Conservation (phyloP, 345 rosid genomes). For the Gossypium anomalum region DNA sequence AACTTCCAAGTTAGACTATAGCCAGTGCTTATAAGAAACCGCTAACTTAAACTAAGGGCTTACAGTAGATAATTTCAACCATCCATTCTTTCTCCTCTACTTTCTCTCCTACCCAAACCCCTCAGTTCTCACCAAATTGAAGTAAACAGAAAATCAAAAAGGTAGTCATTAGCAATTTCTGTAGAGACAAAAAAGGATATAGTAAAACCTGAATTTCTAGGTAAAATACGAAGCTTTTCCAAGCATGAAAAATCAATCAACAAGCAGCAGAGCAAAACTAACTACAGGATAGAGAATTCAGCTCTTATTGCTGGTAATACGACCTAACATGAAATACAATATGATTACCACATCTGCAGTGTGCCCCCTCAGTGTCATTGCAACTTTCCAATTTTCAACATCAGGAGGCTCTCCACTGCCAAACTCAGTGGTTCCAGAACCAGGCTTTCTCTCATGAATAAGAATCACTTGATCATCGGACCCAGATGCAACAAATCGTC, state of each 20-base stretch:
- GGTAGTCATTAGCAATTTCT: not conserved
- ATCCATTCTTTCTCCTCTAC: not conserved
- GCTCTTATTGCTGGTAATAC: not conserved
- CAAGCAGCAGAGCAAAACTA: conserved; percentile 9
- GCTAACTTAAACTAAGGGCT: not conserved
- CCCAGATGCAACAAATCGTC: conserved; percentile 84
- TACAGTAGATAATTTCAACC: not conserved
- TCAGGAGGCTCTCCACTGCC: conserved; percentile 99
- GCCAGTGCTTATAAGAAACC: conserved; percentile 16
- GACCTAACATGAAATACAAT: conserved; percentile 5
- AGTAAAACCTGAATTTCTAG: not conserved
- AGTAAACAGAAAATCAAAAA: not conserved
- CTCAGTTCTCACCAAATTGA: not conserved
- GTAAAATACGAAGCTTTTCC: not conserved
- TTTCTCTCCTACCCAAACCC: not conserved
- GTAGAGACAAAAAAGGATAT: not conserved
- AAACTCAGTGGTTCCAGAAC: conserved; percentile 93
- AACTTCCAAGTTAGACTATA: conserved; percentile 40
- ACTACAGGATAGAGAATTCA: not conserved
- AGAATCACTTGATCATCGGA: conserved; percentile 96
- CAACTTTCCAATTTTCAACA: conserved; percentile 98
- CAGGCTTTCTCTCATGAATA: conserved; percentile 93
- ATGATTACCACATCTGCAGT: conserved; percentile 98
- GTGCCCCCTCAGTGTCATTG: conserved; percentile 93
- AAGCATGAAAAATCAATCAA: conserved; percentile 1